These are phyloP conservation scores for Zancudomyces culisetae DNA, from an alignment of 371 early-diverging fungal genomes.

Conservation along the genomic window DNA sequence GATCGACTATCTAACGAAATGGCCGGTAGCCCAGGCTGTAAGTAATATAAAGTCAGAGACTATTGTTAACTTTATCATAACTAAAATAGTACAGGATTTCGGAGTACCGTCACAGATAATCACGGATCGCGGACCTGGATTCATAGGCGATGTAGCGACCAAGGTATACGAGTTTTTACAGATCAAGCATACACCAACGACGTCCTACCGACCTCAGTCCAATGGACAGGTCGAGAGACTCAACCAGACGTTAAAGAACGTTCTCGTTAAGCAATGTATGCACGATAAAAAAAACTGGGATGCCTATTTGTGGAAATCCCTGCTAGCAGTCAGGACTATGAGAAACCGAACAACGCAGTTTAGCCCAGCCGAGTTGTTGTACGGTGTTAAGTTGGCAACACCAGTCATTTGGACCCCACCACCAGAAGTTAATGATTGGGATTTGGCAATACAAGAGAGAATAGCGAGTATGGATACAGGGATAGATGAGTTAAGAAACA, in stretches of 20 bases:
- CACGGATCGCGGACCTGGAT: conserved; percentile 2
- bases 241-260: neutral
- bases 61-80: conserved; percentile 2
- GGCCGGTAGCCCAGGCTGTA: conserved; percentile 4
- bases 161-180: neutral
- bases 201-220: conserved; percentile 4
- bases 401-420: neutral
- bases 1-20: conserved; percentile 1
- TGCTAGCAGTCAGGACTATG: neutral
- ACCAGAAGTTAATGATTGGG: neutral
- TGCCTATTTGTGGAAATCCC: neutral
- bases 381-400: neutral
- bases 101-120: conserved; percentile 3
- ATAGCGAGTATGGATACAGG: neutral
- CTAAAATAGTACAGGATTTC: conserved; percentile 1
- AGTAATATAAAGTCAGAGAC: neutral
- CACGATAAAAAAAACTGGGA: conserved; percentile 1
- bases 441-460: neutral
- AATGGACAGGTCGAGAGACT: conserved; percentile 4
- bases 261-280: neutral
- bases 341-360: neutral
- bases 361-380: conserved; percentile 1
- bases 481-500: too few relatives aligned
- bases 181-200: conserved; percentile 3
- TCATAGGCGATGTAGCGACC: neutral